phyloP scores from a whole-genome alignment of 208 protist species.

The Phytomonas sp. region DNA sequence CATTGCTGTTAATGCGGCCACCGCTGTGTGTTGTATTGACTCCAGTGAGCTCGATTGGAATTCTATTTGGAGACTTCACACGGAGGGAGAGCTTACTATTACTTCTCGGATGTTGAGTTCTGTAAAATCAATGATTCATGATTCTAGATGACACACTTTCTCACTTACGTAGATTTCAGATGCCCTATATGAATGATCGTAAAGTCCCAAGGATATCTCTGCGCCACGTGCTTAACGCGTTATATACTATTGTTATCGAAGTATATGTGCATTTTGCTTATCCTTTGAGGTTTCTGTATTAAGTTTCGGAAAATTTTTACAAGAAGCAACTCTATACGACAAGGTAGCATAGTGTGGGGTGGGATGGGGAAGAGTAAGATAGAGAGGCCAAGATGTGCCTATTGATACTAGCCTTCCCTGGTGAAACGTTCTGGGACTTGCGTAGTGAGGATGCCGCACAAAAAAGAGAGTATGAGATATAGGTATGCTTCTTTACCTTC shows the following conservation, averaged over 20 bases:
- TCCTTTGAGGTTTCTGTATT: neutral
- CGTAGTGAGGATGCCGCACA: neutral
- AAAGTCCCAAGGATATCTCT: neutral
- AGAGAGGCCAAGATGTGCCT: neutral
- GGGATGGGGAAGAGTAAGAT: neutral
- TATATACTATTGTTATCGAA: neutral
- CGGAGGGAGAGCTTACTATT: neutral
- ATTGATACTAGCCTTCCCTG: neutral
- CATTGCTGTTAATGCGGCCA: neutral
- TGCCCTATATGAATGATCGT: neutral
- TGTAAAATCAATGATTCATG: neutral
- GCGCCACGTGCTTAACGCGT: neutral
- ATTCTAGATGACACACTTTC: neutral
- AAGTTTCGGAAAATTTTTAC: neutral
- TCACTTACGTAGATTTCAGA: neutral
- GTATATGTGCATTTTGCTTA: neutral
- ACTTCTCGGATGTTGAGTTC: neutral
- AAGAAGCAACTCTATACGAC: neutral
- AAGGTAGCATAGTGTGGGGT: neutral
- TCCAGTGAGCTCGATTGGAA: neutral
- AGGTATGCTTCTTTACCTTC: conserved; percentile 45
- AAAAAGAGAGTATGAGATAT: conserved; percentile 16
- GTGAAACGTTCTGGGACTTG: neutral
- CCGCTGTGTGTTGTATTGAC: neutral
- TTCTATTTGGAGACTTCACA: neutral